phyloP scores from a whole-genome alignment of 2,329 filamentous ascomycete species.

The Ciborinia camelliae region DNA sequence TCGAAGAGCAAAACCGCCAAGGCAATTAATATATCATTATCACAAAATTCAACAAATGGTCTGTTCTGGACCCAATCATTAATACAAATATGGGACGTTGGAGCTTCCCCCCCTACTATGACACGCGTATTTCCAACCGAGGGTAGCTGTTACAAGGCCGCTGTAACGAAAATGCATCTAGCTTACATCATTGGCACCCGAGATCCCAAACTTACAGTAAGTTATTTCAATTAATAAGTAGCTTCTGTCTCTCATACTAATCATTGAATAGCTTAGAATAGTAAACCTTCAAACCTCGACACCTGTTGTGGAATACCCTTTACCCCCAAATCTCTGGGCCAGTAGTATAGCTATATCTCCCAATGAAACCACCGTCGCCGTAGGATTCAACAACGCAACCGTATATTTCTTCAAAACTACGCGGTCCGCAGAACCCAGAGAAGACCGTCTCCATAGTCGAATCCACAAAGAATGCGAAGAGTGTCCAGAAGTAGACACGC shows the following conservation, averaged over 20 bases:
- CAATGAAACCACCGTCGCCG: slow-evolving; percentile 41
- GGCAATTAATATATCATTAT: slow-evolving; percentile 39
- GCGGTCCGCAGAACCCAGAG: slow-evolving; percentile 38
- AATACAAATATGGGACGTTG: slow-evolving; percentile 43
- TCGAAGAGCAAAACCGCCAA: slow-evolving; percentile 37
- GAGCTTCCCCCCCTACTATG: slow-evolving; percentile 39
- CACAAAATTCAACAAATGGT: slow-evolving; percentile 41
- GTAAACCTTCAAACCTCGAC: slow-evolving; percentile 39
- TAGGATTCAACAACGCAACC: slow-evolving; percentile 42
- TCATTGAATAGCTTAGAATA: slow-evolving; percentile 39
- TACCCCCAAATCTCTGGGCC: slow-evolving; percentile 42
- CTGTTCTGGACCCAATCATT: slow-evolving; percentile 42
- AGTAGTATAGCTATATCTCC: slow-evolving; percentile 42
- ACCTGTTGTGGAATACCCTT: slow-evolving; percentile 40
- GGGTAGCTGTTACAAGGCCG: slow-evolving; percentile 42
- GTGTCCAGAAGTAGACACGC: slow-evolving; percentile 42
- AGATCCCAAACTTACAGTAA: slow-evolving; percentile 44
- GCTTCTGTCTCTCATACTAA: slow-evolving; percentile 3
- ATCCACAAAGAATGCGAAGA: slow-evolving; percentile 39
- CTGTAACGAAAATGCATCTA: slow-evolving; percentile 40
- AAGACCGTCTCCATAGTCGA: slow-evolving; percentile 39
- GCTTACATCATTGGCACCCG: slow-evolving; percentile 43
- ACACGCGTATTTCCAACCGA: slow-evolving; percentile 39
- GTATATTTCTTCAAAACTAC: slow-evolving; percentile 43
- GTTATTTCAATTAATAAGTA: slow-evolving; percentile 4